Conservation (phyloP, 176 grass and related monocot species). For the Zoysia japonica region DNA sequence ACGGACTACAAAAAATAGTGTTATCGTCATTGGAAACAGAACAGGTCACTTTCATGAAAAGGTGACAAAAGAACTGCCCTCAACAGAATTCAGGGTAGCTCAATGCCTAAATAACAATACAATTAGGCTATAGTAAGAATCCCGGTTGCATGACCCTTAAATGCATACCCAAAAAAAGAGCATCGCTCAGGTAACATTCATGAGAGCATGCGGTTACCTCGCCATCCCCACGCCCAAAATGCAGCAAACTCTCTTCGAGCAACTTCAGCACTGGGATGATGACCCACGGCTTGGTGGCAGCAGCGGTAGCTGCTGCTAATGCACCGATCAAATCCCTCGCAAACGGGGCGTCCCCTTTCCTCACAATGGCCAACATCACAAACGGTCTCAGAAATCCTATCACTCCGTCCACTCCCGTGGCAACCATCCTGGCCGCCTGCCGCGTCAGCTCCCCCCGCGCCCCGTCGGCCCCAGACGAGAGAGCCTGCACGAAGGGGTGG, state of each 20-base stretch:
- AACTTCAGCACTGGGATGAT: conserved; percentile 52
- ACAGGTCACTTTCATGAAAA: not conserved
- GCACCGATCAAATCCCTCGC: conserved; percentile 54
- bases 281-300: conserved; percentile 21
- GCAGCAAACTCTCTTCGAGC: conserved; percentile 47
- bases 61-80: not conserved
- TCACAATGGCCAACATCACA: conserved; percentile 52
- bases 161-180: not conserved
- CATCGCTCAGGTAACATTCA: not conserved
- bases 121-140: not conserved
- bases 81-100: not conserved
- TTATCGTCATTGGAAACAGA: not conserved
- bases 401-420: conserved; percentile 30
- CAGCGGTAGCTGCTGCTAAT: conserved; percentile 34
- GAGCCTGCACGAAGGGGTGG: conserved; percentile 64
- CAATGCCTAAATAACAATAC: not conserved
- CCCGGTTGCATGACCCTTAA: not conserved
- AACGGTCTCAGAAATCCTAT: conserved; percentile 57
- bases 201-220: conserved; percentile 33
- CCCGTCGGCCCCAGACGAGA: conserved; percentile 43
- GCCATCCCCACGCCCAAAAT: conserved; percentile 42
- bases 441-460: conserved; percentile 44
- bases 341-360: conserved; percentile 39
- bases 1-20: not conserved
- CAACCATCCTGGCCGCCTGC: conserved; percentile 53